These are phyloP conservation scores for Fistulinella cinereoalba DNA, from an alignment of 1,284 basidiomycete genomes.

Conservation along the genomic window DNA sequence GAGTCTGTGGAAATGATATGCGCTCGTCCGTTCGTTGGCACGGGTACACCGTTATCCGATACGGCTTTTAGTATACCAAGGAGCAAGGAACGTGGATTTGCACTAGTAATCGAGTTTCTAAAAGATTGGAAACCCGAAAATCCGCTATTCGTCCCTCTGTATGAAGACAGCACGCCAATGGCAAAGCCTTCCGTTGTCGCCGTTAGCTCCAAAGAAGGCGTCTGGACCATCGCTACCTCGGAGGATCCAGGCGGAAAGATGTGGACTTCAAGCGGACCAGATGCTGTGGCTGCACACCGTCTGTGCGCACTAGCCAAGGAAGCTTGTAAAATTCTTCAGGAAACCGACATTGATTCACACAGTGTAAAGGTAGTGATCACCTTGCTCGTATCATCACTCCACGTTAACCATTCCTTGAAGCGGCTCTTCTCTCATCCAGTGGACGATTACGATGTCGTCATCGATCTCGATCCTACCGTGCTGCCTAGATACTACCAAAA, in stretches of 20 bases:
- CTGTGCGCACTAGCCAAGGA: conserved; percentile 72
- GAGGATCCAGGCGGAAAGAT: conserved; percentile 70
- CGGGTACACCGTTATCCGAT: conserved; percentile 8
- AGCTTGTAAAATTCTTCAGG: conserved; percentile 44
- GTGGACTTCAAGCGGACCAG: conserved; percentile 71
- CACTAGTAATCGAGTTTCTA: conserved; percentile 71
- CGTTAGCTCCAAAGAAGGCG: conserved; percentile 43
- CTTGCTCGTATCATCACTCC: neutral
- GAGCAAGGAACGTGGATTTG: conserved; percentile 81
- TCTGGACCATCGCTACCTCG: conserved; percentile 85
- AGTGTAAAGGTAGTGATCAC: conserved; percentile 51
- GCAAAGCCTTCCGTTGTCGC: conserved; percentile 18
- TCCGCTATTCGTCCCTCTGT: conserved; percentile 60
- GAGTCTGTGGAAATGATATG: conserved; percentile 87
- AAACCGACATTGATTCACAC: conserved; percentile 28
- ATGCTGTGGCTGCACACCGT: conserved; percentile 68
- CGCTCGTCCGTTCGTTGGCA: conserved; percentile 58
- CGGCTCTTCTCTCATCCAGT: conserved; percentile 82
- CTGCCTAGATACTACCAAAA: conserved; percentile 77
- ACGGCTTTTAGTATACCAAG: conserved; percentile 44
- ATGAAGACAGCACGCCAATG: conserved; percentile 38
- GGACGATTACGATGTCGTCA: conserved; percentile 82
- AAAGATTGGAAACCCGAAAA: conserved; percentile 84
- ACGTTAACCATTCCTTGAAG: conserved; percentile 38
- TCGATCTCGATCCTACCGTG: conserved; percentile 66